phyloP scores from a whole-genome alignment of 2,329 filamentous ascomycete species.

The Penicillium sp. region DNA sequence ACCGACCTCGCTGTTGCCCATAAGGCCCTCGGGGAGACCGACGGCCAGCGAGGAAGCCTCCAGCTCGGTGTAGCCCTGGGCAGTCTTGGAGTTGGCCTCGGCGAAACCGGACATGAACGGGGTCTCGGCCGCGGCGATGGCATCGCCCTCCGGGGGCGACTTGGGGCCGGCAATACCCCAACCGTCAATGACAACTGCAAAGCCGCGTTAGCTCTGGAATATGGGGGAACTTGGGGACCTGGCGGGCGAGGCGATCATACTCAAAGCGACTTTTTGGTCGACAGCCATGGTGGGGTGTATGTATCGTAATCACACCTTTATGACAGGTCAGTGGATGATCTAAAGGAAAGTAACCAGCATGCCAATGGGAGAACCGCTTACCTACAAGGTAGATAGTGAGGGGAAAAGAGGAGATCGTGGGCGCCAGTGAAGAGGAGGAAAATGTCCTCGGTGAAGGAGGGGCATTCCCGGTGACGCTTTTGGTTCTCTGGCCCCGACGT shows the following conservation, averaged over 20 bases:
- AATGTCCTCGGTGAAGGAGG: slow-evolving; percentile 33
- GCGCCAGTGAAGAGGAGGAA: slow-evolving; percentile 11
- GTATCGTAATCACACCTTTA: slow-evolving; percentile 18
- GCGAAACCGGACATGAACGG: slow-evolving; percentile 90
- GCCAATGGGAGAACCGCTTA: slow-evolving; percentile 8
- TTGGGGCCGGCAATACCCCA: slow-evolving; percentile 85
- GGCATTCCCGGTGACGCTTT: slow-evolving; percentile 37
- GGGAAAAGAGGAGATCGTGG: slow-evolving; percentile 12
- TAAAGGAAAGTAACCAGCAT: background rate
- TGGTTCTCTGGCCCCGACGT: slow-evolving; percentile 33
- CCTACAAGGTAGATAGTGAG: slow-evolving; percentile 14
- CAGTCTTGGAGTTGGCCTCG: slow-evolving; percentile 63
- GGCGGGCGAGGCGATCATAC: slow-evolving; percentile 47
- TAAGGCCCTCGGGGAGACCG: slow-evolving; percentile 90
- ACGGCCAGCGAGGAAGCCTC: slow-evolving; percentile 96
- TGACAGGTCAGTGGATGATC: slow-evolving; percentile 21
- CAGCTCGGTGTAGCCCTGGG: slow-evolving; percentile 84
- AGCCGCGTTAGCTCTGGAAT: slow-evolving; percentile 16
- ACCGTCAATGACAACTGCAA: slow-evolving; percentile 93
- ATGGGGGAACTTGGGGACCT: slow-evolving; percentile 22
- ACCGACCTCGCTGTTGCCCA: slow-evolving; percentile 98
- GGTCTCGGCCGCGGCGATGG: slow-evolving; percentile 89
- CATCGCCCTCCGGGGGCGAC: slow-evolving; percentile 86
- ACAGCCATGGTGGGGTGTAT: slow-evolving; percentile 57
- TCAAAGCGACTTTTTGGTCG: slow-evolving; percentile 68